Base-by-base conservation (phyloP, 495 filamentous ascomycete genomes). In the Penicillium herquei region DNA sequence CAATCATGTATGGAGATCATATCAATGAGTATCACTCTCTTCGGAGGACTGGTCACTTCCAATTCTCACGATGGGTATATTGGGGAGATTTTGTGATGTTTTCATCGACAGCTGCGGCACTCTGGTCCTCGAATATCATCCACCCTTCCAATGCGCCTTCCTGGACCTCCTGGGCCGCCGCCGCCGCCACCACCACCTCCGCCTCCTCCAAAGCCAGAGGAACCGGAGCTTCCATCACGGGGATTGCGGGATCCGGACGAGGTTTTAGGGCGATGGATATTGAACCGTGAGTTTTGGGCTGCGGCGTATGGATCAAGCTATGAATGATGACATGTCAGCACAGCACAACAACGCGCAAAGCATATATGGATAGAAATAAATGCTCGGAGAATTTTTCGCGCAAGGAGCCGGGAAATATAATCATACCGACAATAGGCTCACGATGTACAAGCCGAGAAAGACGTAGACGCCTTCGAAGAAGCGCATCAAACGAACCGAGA, bases 221-320 rank as follows among this genome's bases (percentile, higher is more conserved):
- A 62, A n/a, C 63, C 62, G n/a, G 63, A 58, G 21, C 66, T 57
- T 34, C 64, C 58, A 65, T 66, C 70, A 7, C 61, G 61, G 39
- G 66, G 42, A 48, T 62, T 53, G 10, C 47, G 39, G 3, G 58
- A 64, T 16, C 54, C 61, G 14, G 55, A 49, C 18, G 52, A 37
- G 35, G 69, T 70, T 6, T 50, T 52, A 7, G 64, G 12, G 9
- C 58, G 55, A 45, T 63, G 49, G 40, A 84, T 70, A 58, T 89
- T 90, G 69, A 87, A 91, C 16, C 71, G 62, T 2, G 85, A 88
- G 26, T 73, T 75, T 64, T 86, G 79, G 0, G 85, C 87, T 9
- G 87, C 75, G 51, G 72, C 72, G 70, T 88, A 87, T 1, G 85
- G 78, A 57, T 90, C 86, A 44, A 89, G 70, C 84, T 87, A 61